Evolutionary conservation across 495 filamentous ascomycete genomes (phyloP).

Genomic region (Penicillium pancosmium): DNA sequence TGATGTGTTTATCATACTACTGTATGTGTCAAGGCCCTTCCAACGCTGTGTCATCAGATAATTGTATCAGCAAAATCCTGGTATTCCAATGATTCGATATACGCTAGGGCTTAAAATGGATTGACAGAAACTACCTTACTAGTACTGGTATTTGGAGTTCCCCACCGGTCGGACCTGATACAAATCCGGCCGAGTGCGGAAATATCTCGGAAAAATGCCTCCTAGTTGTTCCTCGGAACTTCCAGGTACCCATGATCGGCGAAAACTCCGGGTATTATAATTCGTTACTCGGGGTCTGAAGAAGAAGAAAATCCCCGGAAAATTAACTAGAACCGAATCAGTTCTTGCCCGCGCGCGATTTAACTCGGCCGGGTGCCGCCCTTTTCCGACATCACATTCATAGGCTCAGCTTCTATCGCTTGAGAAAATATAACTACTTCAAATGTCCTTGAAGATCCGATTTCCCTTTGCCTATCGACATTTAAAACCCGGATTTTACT

Average conservation of each 20-base stretch:
- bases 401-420: background rate
- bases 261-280: background rate
- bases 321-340: too few relatives aligned
- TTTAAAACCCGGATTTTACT: background rate
- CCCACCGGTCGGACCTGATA: background rate
- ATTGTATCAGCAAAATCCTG: too few relatives aligned
- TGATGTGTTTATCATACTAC: too few relatives aligned
- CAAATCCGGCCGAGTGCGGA: background rate
- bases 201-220: background rate
- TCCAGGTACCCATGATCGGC: too few relatives aligned
- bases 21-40: too few relatives aligned
- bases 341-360: background rate
- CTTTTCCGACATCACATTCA: background rate
- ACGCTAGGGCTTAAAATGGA: too few relatives aligned
- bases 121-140: too few relatives aligned
- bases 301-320: too few relatives aligned
- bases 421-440: background rate
- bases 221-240: background rate
- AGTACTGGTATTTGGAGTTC: too few relatives aligned
- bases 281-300: background rate
- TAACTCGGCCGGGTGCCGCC: slow-evolving; percentile 1
- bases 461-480: background rate
- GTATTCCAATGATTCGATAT: too few relatives aligned
- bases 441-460: background rate
- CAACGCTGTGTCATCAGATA: too few relatives aligned